A percentile compares a stretch with the other conserved stretches of the same genome.
phyloP scores from a whole-genome alignment of 371 early-diverging fungal species.

The Funneliformis caledonium region DNA sequence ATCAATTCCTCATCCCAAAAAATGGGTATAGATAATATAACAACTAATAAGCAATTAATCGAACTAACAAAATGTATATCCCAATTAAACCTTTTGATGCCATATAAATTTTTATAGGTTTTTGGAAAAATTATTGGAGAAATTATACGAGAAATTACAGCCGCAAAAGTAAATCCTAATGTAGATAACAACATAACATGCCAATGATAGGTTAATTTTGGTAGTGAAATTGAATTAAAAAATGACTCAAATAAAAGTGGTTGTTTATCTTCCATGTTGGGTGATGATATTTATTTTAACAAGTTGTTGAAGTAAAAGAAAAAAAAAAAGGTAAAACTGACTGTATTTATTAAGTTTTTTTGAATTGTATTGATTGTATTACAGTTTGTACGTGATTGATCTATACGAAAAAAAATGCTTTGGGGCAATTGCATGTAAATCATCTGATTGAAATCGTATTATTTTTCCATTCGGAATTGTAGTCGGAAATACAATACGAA shows the following conservation, averaged over 20 bases:
- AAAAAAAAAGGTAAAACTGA: background rate
- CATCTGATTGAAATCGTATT: background rate
- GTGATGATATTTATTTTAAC: background rate
- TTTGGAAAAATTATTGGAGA: constrained; percentile 37
- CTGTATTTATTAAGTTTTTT: too few species aligned
- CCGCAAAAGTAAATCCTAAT: constrained; percentile 21
- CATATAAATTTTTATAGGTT: constrained; percentile 29
- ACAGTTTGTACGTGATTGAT: too few species aligned
- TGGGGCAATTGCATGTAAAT: background rate
- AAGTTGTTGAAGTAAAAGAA: background rate
- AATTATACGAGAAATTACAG: constrained; percentile 21
- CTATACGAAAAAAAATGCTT: background rate
- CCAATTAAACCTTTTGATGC: constrained; percentile 52
- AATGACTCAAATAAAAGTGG: constrained; percentile 19
- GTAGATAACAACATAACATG: constrained; percentile 36
- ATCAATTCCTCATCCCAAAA: constrained; percentile 65
- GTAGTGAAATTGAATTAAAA: constrained; percentile 37
- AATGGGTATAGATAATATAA: constrained; percentile 66
- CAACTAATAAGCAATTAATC: constrained; percentile 62
- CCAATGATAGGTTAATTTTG: constrained; percentile 41
- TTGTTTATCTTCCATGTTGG: background rate
- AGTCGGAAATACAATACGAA: too few species aligned
- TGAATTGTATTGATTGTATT: too few species aligned
- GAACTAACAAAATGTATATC: constrained; percentile 71
- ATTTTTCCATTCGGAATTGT: background rate